These are phyloP conservation scores for Trichoderma asperellum DNA, from an alignment of 2,329 filamentous ascomycete genomes.

Conservation along the genomic window DNA sequence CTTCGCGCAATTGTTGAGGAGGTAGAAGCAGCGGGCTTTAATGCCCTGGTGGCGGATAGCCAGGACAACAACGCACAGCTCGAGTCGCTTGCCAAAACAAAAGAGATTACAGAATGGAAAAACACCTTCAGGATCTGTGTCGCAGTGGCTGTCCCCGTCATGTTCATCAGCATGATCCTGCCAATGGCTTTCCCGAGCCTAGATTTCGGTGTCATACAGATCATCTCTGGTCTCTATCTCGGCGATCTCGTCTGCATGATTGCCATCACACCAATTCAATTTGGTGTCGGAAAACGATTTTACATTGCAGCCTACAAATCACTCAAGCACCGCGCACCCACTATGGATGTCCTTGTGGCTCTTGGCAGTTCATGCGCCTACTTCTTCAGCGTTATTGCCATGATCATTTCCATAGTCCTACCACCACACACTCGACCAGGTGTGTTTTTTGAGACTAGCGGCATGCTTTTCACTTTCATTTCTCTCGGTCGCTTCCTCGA, in stretches of 20 bases:
- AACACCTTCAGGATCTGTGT: constrained; percentile 77
- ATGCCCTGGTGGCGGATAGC: constrained; percentile 85
- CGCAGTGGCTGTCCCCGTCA: constrained; percentile 85
- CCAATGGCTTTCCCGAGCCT: constrained; percentile 80
- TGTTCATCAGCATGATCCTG: constrained; percentile 89
- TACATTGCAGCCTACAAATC: constrained; percentile 94
- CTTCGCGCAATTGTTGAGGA: constrained; percentile 80
- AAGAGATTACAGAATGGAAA: constrained; percentile 93
- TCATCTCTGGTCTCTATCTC: constrained; percentile 78
- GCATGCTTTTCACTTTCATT: constrained; percentile 97
- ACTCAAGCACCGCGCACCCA: constrained; percentile 85
- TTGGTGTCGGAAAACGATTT: constrained; percentile 93
- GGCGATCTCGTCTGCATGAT: constrained; percentile 83
- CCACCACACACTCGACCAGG: constrained; percentile 77
- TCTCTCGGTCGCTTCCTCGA: constrained; percentile 89
- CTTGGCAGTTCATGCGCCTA: constrained; percentile 94
- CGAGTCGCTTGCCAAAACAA: constrained; percentile 93
- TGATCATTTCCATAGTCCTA: constrained; percentile 78
- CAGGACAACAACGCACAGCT: constrained; percentile 97
- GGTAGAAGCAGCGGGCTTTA: constrained; percentile 81
- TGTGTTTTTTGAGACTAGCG: constrained; percentile 96
- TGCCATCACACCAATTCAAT: constrained; percentile 92
- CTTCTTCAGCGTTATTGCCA: constrained; percentile 88
- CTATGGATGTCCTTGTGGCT: constrained; percentile 96
- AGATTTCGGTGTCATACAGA: constrained; percentile 72